Evolutionary conservation across 768 basidiomycete genomes (phyloP).

Genomic region (Vishniacozyma victoriae): DNA sequence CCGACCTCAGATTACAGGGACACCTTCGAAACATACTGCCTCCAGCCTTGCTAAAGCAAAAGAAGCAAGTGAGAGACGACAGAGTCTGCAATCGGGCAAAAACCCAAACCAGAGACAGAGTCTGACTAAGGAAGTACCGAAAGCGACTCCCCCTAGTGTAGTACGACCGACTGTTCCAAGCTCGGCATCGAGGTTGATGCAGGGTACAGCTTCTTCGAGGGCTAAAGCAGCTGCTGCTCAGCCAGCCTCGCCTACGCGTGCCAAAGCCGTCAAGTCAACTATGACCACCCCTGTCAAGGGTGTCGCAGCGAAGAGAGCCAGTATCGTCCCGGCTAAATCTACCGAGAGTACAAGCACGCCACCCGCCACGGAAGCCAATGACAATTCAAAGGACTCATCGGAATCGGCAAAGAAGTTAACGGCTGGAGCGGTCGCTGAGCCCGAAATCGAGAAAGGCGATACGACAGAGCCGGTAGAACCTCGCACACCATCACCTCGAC

Average conservation of each 20-base stretch:
- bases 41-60: slow-evolving; percentile 30
- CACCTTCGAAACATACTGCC: slow-evolving; percentile 35
- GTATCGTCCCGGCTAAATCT: too few relatives aligned
- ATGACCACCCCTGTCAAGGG: neutral
- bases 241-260: too few relatives aligned
- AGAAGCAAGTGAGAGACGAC: too few relatives aligned
- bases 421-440: neutral
- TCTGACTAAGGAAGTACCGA: neutral
- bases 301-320: neutral
- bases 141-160: too few relatives aligned
- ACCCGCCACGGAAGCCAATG: too few relatives aligned
- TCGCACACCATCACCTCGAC: neutral
- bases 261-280: neutral
- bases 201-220: slow-evolving; percentile 37
- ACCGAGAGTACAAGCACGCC: neutral
- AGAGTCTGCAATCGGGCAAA: neutral
- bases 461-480: neutral
- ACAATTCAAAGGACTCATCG: neutral
- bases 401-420: neutral
- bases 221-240: slow-evolving; percentile 18
- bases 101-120: neutral
- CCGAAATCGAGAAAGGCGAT: neutral
- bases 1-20: slow-evolving; percentile 35
- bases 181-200: slow-evolving; percentile 22
- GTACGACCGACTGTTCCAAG: too few relatives aligned